Percentiles rank a stretch among this genome's conserved stretches.
phyloP scores from a whole-genome alignment of 768 basidiomycete genomes.

The Mycena crocata region DNA sequence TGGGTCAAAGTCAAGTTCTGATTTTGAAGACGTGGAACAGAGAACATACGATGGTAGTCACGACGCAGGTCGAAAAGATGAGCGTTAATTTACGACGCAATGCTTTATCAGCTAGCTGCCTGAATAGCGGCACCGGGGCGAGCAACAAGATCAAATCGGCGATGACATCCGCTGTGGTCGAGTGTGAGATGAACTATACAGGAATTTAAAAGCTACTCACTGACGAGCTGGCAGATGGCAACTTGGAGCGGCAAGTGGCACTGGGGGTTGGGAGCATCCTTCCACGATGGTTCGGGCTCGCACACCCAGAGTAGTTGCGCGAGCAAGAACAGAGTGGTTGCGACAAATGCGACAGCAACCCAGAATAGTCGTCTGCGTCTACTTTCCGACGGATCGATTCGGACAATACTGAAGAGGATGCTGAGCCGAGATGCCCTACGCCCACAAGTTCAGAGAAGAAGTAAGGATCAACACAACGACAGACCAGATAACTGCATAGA shows the following conservation, averaged over 20 bases:
- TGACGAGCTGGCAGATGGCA: conserved; percentile 63
- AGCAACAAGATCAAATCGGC: conserved; percentile 59
- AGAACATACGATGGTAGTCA: conserved; percentile 55
- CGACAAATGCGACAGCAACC: conserved; percentile 46
- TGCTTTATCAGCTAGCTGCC: conserved; percentile 50
- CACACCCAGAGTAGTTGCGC: conserved; percentile 61
- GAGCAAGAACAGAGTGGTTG: conserved; percentile 50
- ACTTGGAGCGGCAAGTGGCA: conserved; percentile 60
- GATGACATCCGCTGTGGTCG: conserved; percentile 56
- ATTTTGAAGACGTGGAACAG: background rate
- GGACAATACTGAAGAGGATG: conserved; percentile 66
- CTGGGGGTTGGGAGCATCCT: conserved; percentile 46
- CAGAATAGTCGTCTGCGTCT: conserved; percentile 41
- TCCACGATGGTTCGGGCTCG: conserved; percentile 53
- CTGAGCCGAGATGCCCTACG: conserved; percentile 60
- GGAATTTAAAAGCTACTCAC: conserved; percentile 47
- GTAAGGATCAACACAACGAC: conserved; percentile 6
- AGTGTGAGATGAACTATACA: conserved; percentile 15
- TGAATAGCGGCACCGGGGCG: conserved; percentile 59
- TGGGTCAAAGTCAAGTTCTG: background rate
- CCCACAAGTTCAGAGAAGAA: background rate
- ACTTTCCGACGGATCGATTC: conserved; percentile 54
- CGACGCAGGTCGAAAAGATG: conserved; percentile 66
- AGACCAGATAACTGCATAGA: conserved; percentile 55
- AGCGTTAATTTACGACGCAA: conserved; percentile 57